Evolutionary conservation across 805 yeast species (phyloP).

Genomic region (Teunomyces cretensis): DNA sequence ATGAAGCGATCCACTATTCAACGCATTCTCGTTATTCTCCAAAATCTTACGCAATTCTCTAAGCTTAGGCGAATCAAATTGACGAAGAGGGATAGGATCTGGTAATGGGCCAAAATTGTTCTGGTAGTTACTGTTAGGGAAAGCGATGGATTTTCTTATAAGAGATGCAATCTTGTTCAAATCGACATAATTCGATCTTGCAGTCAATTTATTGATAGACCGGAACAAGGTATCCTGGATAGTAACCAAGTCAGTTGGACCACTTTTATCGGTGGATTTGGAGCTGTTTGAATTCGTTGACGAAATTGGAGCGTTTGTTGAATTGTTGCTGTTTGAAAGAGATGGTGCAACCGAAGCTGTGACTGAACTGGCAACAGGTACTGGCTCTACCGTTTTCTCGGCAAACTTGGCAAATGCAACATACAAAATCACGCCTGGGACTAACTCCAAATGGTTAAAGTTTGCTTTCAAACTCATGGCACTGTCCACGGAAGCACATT

Average conservation of each 20-base stretch:
- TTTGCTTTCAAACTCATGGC: slow-evolving; percentile 79
- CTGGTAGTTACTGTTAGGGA: slow-evolving; percentile 48
- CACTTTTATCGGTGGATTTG: slow-evolving; percentile 6
- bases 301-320: background rate
- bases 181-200: slow-evolving; percentile 24
- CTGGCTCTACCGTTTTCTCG: slow-evolving; percentile 21
- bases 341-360: slow-evolving; percentile 1
- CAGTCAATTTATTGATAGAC: slow-evolving; percentile 16
- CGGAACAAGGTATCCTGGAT: slow-evolving; percentile 21
- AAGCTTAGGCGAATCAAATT: slow-evolving; percentile 83
- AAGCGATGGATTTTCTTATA: slow-evolving; percentile 33
- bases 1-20: slow-evolving; percentile 4
- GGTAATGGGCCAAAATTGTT: slow-evolving; percentile 74
- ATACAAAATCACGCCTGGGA: slow-evolving; percentile 72
- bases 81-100: slow-evolving; percentile 63
- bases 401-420: slow-evolving; percentile 81
- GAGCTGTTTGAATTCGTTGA: background rate
- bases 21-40: slow-evolving; percentile 31
- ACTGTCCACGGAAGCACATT: slow-evolving; percentile 66
- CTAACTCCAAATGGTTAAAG: slow-evolving; percentile 78
- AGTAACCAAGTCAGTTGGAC: slow-evolving; percentile 23
- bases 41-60: slow-evolving; percentile 76
- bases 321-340: slow-evolving; percentile 1
- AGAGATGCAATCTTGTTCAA: slow-evolving; percentile 43
- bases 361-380: background rate